Conservation (phyloP, 352 stramenopile genomes). For the Globisporangium nunn region DNA sequence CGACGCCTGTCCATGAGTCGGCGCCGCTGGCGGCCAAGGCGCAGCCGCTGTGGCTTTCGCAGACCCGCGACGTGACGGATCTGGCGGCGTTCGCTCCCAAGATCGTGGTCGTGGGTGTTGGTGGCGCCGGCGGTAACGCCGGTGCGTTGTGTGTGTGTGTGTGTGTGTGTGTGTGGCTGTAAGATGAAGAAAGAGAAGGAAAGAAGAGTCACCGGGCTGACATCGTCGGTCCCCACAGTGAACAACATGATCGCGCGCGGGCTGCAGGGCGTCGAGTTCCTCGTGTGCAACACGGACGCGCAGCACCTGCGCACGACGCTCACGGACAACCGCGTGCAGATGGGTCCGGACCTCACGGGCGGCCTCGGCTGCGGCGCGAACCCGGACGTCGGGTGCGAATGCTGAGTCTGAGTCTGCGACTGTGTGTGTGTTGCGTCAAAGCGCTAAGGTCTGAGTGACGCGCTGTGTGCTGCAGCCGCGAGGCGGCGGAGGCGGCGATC, state of each 20-base stretch:
- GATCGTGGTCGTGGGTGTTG: constrained; percentile 84
- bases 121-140: constrained; percentile 84
- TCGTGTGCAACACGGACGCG: constrained; percentile 90
- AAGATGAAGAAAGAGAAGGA: background rate
- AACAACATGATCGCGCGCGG: constrained; percentile 88
- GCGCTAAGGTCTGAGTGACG: no score
- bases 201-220: no score
- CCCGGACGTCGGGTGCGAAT: constrained; percentile 57
- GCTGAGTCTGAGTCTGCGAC: no score
- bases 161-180: no score
- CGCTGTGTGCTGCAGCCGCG: constrained; percentile 25
- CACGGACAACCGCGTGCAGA: constrained; percentile 88
- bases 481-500: constrained; percentile 68
- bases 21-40: constrained; percentile 34
- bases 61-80: constrained; percentile 53
- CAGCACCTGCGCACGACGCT: constrained; percentile 88
- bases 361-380: constrained; percentile 78
- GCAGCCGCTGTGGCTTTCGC: constrained; percentile 73
- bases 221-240: constrained; percentile 22
- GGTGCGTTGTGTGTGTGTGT: constrained; percentile 17
- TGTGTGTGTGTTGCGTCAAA: no score
- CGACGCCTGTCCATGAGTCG: constrained; percentile 25
- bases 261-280: constrained; percentile 77
- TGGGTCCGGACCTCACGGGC: constrained; percentile 81
- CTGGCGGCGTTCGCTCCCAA: constrained; percentile 75